Percentiles rank a stretch among this genome's conserved stretches.
phyloP scores from a whole-genome alignment of 2,329 filamentous ascomycete genomes.

The Macroventuria anomochaeta region DNA sequence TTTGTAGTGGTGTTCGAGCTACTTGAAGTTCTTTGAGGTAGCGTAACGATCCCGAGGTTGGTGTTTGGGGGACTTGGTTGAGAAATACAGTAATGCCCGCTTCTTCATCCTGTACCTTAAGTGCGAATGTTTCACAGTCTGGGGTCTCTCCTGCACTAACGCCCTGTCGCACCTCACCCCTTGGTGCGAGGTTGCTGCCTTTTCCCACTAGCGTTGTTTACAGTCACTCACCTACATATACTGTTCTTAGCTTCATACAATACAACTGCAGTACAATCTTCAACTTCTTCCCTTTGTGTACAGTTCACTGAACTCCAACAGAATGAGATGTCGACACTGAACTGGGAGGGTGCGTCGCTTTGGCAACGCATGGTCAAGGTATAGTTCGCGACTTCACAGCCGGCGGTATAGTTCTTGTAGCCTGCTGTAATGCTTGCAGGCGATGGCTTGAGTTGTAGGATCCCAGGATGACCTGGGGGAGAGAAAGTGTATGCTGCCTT shows the following conservation, averaged over 20 bases:
- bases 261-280: too few relatives aligned
- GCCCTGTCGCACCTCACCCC: too few relatives aligned
- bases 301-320: too few relatives aligned
- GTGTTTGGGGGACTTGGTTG: conserved; percentile 59
- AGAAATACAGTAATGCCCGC: conserved; percentile 60
- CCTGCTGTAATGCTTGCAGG: neutral
- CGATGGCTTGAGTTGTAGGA: conserved; percentile 45
- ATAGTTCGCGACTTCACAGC: neutral
- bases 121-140: too few relatives aligned
- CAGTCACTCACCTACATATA: too few relatives aligned
- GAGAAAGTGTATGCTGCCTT: conserved; percentile 35
- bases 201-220: too few relatives aligned
- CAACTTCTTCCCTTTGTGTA: too few relatives aligned
- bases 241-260: too few relatives aligned
- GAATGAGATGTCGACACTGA: conserved; percentile 56
- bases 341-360: conserved; percentile 59
- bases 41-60: conserved; percentile 48
- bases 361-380: neutral
- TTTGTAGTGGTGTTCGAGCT: neutral
- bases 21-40: neutral
- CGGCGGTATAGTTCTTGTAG: conserved; percentile 1
- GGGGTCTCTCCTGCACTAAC: too few relatives aligned
- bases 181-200: too few relatives aligned
- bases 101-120: conserved; percentile 57
- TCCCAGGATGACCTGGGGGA: conserved; percentile 43